Percentiles rank a stretch among this genome's conserved stretches.
Evolutionary conservation across 176 grass and related monocot species (phyloP).

Genomic region (Cenchrus americanus): DNA sequence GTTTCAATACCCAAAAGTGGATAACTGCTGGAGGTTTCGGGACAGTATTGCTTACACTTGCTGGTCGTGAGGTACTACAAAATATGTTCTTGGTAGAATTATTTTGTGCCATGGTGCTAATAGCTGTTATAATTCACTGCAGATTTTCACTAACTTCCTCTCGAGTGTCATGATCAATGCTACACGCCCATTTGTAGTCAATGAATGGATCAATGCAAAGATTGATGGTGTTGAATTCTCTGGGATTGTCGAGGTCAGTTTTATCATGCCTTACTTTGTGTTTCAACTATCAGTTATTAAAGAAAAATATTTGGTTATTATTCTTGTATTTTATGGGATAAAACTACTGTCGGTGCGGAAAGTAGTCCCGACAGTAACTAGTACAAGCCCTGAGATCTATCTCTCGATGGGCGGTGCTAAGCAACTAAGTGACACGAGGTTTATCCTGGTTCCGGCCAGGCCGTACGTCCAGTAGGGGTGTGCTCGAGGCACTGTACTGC

Average conservation of each 20-base stretch:
- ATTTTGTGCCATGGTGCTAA: slow-evolving; percentile 26
- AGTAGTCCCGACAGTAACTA: no score
- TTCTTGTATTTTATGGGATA: slow-evolving; percentile 27
- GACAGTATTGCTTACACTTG: slow-evolving; percentile 94
- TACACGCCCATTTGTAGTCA: slow-evolving; percentile 86
- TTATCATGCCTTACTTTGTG: slow-evolving; percentile 33
- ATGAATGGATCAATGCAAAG: slow-evolving; percentile 94
- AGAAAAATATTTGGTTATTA: slow-evolving; percentile 29
- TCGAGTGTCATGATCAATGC: slow-evolving; percentile 99
- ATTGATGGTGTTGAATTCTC: slow-evolving; percentile 97
- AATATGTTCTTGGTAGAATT: slow-evolving; percentile 21
- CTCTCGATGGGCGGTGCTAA: no score
- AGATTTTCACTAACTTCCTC: slow-evolving; percentile 99
- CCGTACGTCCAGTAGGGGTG: no score
- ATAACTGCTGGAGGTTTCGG: slow-evolving; percentile 97
- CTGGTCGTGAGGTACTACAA: slow-evolving; percentile 87
- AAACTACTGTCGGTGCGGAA: no score
- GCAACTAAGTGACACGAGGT: no score
- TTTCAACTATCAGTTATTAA: background rate
- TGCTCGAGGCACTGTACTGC: no score
- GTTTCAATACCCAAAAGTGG: slow-evolving; percentile 97
- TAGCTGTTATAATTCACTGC: slow-evolving; percentile 26
- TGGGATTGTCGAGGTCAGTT: slow-evolving; percentile 91
- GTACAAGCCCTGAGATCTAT: no score
- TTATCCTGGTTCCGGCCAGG: no score